Conservation (phyloP, 805 yeast species). For the Saturnispora ahearnii region DNA sequence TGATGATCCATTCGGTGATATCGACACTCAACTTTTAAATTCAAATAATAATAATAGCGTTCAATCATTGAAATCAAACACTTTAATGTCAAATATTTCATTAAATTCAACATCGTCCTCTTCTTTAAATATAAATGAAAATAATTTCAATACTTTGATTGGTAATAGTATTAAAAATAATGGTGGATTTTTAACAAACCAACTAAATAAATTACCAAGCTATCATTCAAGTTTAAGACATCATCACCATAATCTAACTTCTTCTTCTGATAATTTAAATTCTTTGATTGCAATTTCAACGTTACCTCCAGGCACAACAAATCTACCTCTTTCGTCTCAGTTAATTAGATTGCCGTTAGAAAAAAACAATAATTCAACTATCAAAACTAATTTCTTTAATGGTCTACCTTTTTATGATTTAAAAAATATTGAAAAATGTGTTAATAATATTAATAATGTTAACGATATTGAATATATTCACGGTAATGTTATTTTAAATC, state of each 20-base stretch:
- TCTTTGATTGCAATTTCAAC: conserved; percentile 16
- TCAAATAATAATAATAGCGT: not conserved
- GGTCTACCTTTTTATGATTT: conserved; percentile 39
- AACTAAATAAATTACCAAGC: conserved; percentile 27
- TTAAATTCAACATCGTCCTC: no score
- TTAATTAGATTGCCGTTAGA: conserved; percentile 23
- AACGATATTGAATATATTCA: conserved; percentile 42
- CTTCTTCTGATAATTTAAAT: no score
- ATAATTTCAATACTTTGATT: conserved; percentile 11
- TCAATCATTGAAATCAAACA: not conserved
- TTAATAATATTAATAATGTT: conserved; percentile 24
- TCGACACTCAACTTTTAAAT: not conserved
- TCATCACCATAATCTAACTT: conserved; percentile 18
- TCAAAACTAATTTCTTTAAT: conserved; percentile 19
- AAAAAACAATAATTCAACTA: conserved; percentile 13
- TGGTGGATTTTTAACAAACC: conserved; percentile 26
- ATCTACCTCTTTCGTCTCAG: conserved; percentile 20
- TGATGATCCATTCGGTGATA: not conserved
- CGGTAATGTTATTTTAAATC: conserved; percentile 38
- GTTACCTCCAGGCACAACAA: conserved; percentile 18
- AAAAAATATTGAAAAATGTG: conserved; percentile 18
- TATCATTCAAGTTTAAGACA: conserved; percentile 28
- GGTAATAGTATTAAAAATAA: conserved; percentile 30
- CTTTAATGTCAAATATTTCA: no score
- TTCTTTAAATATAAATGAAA: not conserved